phyloP scores from a whole-genome alignment of 768 basidiomycete species.

The Phylloporus sp. region DNA sequence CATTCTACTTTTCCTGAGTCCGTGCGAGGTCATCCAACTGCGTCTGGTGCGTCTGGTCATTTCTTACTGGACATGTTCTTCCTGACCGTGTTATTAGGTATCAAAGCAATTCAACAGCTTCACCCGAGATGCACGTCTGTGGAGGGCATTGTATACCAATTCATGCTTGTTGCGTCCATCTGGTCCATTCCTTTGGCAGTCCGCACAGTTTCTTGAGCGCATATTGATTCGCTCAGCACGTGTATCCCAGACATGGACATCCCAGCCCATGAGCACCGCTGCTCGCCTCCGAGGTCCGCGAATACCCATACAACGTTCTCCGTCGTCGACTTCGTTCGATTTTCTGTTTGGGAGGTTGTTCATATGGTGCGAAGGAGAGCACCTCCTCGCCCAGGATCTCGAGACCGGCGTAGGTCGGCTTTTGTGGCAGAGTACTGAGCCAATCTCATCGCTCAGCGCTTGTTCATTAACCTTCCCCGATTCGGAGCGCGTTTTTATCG shows the following conservation, averaged over 20 bases:
- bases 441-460: constrained; percentile 19
- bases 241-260: constrained; percentile 20
- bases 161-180: constrained; percentile 18
- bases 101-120: constrained; percentile 15
- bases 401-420: constrained; percentile 21
- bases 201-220: constrained; percentile 15
- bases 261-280: constrained; percentile 5
- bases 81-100: constrained; percentile 8
- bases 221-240: constrained; percentile 16
- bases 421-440: constrained; percentile 9
- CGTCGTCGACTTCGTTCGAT: constrained; percentile 14
- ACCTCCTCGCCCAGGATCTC: constrained; percentile 18
- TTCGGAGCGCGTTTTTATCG: constrained; percentile 17
- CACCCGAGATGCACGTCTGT: constrained; percentile 15
- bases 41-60: constrained; percentile 13
- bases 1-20: constrained; percentile 13
- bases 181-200: constrained; percentile 24
- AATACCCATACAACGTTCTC: constrained; percentile 9
- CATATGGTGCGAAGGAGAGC: constrained; percentile 19
- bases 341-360: constrained; percentile 25
- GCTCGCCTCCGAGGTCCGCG: constrained; percentile 15
- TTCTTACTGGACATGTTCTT: not conserved
- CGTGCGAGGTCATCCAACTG: constrained; percentile 12
- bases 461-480: constrained; percentile 19
- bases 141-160: constrained; percentile 16